Evolutionary conservation across 176 grass and related monocot genomes (phyloP).

Genomic region (Musa beccarii): DNA sequence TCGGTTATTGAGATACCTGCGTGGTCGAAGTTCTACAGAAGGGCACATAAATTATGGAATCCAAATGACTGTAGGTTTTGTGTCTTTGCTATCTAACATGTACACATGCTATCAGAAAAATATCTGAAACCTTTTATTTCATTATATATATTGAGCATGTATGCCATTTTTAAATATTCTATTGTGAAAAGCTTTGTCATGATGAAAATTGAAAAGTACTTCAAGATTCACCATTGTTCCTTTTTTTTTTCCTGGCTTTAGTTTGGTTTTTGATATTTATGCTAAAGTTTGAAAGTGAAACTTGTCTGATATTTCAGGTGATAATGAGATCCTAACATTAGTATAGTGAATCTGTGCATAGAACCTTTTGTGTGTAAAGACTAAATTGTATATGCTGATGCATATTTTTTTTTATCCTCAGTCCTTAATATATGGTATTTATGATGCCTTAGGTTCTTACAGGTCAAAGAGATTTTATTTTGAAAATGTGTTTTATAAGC

Average conservation of each 20-base stretch:
- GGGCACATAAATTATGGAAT: conserved; percentile 96
- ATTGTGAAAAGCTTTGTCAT: background rate
- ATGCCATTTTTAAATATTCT: background rate
- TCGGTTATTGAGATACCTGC: conserved; percentile 79
- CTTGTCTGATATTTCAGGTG: no score
- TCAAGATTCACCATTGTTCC: no score
- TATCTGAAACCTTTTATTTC: background rate
- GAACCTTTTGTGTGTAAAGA: no score
- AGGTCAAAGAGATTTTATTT: no score
- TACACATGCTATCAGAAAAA: background rate
- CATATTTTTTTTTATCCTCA: no score
- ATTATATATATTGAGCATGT: background rate
- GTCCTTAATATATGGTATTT: no score
- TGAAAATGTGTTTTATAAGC: no score
- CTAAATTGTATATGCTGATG: background rate
- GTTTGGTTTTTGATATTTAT: background rate
- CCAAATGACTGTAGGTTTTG: conserved; percentile 76
- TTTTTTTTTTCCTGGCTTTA: background rate
- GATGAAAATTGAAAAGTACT: background rate
- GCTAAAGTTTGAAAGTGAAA: no score
- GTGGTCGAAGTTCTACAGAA: conserved; percentile 80
- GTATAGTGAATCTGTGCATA: no score
- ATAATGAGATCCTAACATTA: no score
- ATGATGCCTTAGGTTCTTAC: no score
- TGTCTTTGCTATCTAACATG: background rate